phyloP scores from a whole-genome alignment of 495 filamentous ascomycete genomes.

The Penicillium salamii region DNA sequence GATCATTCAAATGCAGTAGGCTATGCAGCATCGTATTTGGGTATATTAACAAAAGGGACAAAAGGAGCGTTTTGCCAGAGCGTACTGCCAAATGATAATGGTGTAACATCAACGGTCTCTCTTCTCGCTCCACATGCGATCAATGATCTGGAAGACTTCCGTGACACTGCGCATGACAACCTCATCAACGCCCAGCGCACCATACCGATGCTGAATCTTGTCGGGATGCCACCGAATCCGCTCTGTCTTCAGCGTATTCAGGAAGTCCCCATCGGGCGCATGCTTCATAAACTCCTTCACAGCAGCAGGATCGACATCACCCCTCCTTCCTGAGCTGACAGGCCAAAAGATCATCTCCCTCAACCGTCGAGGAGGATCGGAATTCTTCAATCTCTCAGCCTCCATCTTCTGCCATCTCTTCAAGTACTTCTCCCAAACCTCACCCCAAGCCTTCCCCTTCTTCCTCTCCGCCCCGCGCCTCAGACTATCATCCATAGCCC shows the following conservation, averaged over 20 bases:
- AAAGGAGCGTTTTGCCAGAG: too few relatives aligned
- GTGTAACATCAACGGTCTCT: too few relatives aligned
- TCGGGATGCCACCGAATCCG: constrained; percentile 96
- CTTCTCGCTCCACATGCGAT: constrained; percentile 70
- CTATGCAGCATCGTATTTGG: not conserved
- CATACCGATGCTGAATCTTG: constrained; percentile 90
- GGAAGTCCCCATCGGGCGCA: constrained; percentile 45
- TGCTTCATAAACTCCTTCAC: constrained; percentile 62
- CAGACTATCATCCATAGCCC: constrained; percentile 51
- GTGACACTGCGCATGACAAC: constrained; percentile 75
- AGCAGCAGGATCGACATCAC: constrained; percentile 59
- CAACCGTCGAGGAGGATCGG: constrained; percentile 13
- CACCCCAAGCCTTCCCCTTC: constrained; percentile 48
- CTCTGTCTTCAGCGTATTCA: constrained; percentile 72
- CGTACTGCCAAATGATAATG: too few relatives aligned
- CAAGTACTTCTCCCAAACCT: constrained; percentile 63
- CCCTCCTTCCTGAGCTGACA: constrained; percentile 57
- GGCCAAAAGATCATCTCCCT: constrained; percentile 74
- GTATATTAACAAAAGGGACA: constrained; percentile 2
- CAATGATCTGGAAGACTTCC: constrained; percentile 87
- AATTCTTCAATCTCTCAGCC: constrained; percentile 16
- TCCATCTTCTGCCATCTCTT: constrained; percentile 59
- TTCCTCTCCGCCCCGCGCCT: constrained; percentile 47
- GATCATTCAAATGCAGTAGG: constrained; percentile 10
- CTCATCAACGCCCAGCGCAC: constrained; percentile 61